These are phyloP conservation scores for Lepidium sativum DNA, from an alignment of 345 rosid species.

Conservation along the genomic window DNA sequence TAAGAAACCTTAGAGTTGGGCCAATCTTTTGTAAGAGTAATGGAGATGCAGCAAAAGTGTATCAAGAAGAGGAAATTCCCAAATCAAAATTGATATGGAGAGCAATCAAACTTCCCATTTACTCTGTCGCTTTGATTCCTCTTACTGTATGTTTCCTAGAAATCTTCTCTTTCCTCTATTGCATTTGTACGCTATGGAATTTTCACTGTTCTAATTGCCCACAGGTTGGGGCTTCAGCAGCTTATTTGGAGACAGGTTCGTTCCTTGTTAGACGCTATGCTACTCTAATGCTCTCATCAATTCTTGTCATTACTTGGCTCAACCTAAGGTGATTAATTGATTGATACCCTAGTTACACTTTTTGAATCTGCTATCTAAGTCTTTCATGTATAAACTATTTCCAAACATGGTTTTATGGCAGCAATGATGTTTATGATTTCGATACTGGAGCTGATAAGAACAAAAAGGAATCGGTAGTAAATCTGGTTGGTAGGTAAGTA, in stretches of 20 bases:
- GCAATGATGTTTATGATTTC: constrained; percentile 93
- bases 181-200: neutral
- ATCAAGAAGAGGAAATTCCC: constrained; percentile 38
- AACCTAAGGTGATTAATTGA: constrained; percentile 55
- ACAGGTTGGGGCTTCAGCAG: constrained; percentile 80
- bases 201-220: neutral
- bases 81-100: constrained; percentile 74
- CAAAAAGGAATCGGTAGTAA: constrained; percentile 86
- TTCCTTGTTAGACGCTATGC: constrained; percentile 46
- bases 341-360: neutral
- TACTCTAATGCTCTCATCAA: constrained; percentile 60
- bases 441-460: constrained; percentile 92
- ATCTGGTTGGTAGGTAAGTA: constrained; percentile 66
- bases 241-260: constrained; percentile 64
- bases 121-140: constrained; percentile 82
- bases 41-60: neutral
- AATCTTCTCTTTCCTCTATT: neutral
- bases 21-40: constrained; percentile 16
- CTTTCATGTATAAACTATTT: constrained; percentile 1
- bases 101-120: constrained; percentile 72
- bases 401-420: constrained; percentile 31
- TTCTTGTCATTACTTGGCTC: constrained; percentile 75
- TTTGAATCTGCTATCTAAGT: neutral
- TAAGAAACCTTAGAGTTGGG: neutral
- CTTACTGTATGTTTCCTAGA: constrained; percentile 53